Evolutionary conservation across 1,284 basidiomycete genomes (phyloP), one percentile per base, ranked within the genome.

Genomic region (Fereydounia khargensis): DNA sequence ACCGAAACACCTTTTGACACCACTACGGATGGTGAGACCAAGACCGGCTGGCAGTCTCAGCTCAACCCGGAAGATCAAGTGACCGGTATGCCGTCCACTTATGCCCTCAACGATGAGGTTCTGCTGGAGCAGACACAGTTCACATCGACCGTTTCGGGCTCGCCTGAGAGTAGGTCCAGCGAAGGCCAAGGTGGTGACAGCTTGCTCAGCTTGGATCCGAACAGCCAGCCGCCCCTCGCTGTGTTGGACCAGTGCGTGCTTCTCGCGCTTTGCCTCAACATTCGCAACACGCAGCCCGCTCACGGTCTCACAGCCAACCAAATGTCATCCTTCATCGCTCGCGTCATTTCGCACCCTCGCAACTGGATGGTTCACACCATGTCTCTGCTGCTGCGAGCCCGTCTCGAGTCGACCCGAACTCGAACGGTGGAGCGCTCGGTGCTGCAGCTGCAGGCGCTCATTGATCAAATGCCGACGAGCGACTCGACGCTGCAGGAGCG

Each of bases 81-180:
- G 19, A 52, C 68, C 8, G 70, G 77, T 59, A 54, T 76, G 37
- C 95, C 94, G 10, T 84, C 90, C 72, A 86, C 86, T 1, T 79
- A 95, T 22, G 79, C 81, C 2, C 82, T 98, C 42, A 95, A 98
- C 76, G 95, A 98, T 78, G 95, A 99, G 77, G 96, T 91, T 0
- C 81, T 99, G 9, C 82, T 99, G 33, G 95, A 99, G 77, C 85
- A 88, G 68, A 98, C 94, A 3, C 83, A 87, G 68, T 99, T 91
- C 76, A 90, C 90, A 7, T 43, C 52, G 11, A 67, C 59, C 13
- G n/a, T n/a, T n/a, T n/a, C n/a, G n/a, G n/a, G n/a, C n/a, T n/a
- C n/a, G n/a, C n/a, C n/a, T n/a, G n/a, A n/a, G n/a, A n/a, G n/a
- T n/a, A n/a, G n/a, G n/a, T 38, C 84, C 82, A 59, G 10, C 11